Evolutionary conservation across 441 rosid genomes (phyloP), one percentile per base, ranked within the genome.

Genomic region (Adansonia grandidieri): DNA sequence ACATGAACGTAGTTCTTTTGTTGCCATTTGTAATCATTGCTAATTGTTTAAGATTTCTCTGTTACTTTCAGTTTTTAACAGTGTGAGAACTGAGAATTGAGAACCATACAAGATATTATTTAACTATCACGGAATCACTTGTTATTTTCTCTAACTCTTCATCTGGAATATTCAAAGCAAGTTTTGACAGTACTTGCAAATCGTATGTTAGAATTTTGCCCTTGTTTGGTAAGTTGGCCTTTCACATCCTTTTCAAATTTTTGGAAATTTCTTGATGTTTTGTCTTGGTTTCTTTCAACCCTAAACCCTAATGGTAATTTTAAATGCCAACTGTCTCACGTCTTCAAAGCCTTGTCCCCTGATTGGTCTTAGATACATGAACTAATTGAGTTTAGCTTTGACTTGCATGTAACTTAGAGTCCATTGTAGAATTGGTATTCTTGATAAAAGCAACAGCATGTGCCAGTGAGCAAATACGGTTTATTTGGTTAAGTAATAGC

Each of bases 61-160:
- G 19, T 28, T 63, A 5, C n/a, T 63, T 28, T 6, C 8, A 63
- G 24, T 37, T 63, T 63, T 13, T 63, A 3, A 24, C 47, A 14
- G 68, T 14, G 37, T 63, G 9, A 40, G 44, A 40, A 40, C 6
- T 40, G 44, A 40, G 44, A 40, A 40, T 4, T 40, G 44, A 14
- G 47, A 63, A 63, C 44, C 47, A 32, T 63, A 32, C 44, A 77
- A 54, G 73, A 44, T 56, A 28, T 69, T 13, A 64, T 58, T 48
- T 64, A 61, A 20, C 11, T 75, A 71, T 22, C 54, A 61, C 28
- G 9, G 11, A 47, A 72, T 37, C 24, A 9, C 40, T 42, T 67
- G 47, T 63, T n/a, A 28, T 44, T 20, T 77, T 40, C n/a, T 70
- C 28, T 17, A 64, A n/a, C 45, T 67, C 78, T 32, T 71, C 62